Evolutionary conservation across 768 basidiomycete genomes (phyloP), one percentile per base, ranked within the genome.

Genomic region (Lactarius indigo): DNA sequence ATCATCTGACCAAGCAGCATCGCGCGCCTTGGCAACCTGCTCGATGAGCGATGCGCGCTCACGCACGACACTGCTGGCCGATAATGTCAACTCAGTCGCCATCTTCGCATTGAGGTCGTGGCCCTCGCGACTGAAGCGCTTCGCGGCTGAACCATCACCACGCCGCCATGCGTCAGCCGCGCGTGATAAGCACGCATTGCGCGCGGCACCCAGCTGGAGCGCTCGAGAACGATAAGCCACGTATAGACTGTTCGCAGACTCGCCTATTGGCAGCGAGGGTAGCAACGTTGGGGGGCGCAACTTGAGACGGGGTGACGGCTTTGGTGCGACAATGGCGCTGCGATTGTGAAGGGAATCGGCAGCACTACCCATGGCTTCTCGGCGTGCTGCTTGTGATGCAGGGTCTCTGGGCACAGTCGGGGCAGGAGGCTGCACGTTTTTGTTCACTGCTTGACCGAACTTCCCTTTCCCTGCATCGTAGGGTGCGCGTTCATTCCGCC

Each of bases 141-240:
- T 97, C 42, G 97, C 97, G 0, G 92, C 90, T 0, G 96, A 94
- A 3, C 96, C 96, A 71, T 99, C 97, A 1, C 96, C 96, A 2
- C 94, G 84, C 63, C 93, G 84, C 92, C 94, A 99, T 3, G 96
- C 94, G 72, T 97, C 95, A 3, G 97, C 96, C 15, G 97, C 97
- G 54, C 94, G 87, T 1, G 93, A 93, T 31, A 99, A 82, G 76
- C 93, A 97, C 18, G 94, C 94, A 72, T 98, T 98, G 42, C 97
- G 83, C 37, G 93, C 93, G 2, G 94, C 91, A 59, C 96, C 97
- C 28, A 98, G 87, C 72, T 97, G 91, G 64, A 98, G 82, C 30
- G 93, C 95, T 39, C 91, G 87, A 39, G 88, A 83, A 20, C 97
- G 89, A 73, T 97, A 96, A 1, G 86, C 76, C 87, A 97, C 90